Conservation (phyloP, 768 basidiomycete species). For the Atractiella rhizophila region DNA sequence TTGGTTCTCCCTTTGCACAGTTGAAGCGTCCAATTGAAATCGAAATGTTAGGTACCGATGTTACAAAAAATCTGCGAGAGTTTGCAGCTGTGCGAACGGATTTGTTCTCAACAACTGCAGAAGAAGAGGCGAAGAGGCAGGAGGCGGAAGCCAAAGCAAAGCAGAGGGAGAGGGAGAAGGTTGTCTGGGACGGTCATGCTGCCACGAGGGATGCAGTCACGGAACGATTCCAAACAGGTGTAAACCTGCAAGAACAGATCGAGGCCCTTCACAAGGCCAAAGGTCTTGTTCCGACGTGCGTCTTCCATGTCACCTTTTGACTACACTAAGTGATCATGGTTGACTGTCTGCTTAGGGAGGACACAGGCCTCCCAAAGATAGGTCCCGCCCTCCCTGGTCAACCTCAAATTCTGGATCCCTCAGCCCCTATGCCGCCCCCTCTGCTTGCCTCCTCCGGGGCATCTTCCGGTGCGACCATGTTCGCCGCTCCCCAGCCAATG, state of each 20-base stretch:
- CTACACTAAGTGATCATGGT: constrained; percentile 4
- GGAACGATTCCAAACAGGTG: constrained; percentile 75
- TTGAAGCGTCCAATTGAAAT: neutral
- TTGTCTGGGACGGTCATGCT: constrained; percentile 97
- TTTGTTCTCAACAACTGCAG: constrained; percentile 81
- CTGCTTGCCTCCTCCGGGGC: constrained; percentile 39
- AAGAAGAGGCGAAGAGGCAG: constrained; percentile 51
- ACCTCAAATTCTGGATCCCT: constrained; percentile 50
- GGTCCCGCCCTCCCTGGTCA: too few species aligned
- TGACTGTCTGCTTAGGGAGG: neutral
- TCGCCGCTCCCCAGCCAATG: constrained; percentile 75
- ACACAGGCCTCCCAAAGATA: too few species aligned
- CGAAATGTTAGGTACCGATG: constrained; percentile 40
- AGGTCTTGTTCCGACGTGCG: constrained; percentile 30
- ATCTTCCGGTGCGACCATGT: constrained; percentile 55
- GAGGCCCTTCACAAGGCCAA: constrained; percentile 76
- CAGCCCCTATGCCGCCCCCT: constrained; percentile 36
- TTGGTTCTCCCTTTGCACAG: constrained; percentile 2
- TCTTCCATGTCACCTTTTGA: neutral
- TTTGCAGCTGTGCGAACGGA: constrained; percentile 89
- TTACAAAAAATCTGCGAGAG: constrained; percentile 71
- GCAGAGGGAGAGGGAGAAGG: constrained; percentile 71
- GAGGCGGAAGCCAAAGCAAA: constrained; percentile 62
- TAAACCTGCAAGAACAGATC: constrained; percentile 94
- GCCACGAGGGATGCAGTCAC: constrained; percentile 73